Evolutionary conservation across 2,329 filamentous ascomycete species (phyloP), one percentile per base, ranked within the genome.

Genomic region (Plectosphaerella sp.): DNA sequence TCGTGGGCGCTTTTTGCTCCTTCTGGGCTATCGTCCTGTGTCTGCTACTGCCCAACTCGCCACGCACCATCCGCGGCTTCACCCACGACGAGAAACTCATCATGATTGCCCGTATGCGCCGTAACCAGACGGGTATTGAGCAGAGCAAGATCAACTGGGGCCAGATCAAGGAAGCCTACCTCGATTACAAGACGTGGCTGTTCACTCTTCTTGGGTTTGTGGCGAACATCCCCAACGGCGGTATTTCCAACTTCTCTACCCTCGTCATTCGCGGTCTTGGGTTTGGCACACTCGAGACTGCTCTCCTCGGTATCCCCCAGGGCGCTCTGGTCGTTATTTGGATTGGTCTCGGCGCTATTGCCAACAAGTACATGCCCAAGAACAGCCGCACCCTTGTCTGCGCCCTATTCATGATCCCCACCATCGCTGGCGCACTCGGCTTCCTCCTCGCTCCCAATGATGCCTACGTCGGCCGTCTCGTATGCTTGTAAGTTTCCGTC

Each of bases 261-360:
- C 72, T 85, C n/a, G 81, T 85, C 53, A 83, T 84, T 58, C 62
- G 78, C 54, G 79, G 80, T 0, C 76, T 84, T 35, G 80, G 82
- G 5, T 83, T 82, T 58, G 56, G 65, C 15, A 67, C 65, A 0
- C 57, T 72, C 11, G 56, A 67, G 22, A 72, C 69, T 3, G 64
- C 67, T 4, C 61, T 73, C 3, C 57, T 73, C 5, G 66, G 67
- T 10, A 72, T 72, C 12, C 70, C 70, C 0, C 67, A 71, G 43
- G 70, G 70, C 4, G 62, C 55, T 5, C 57, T 71, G 3, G 64
- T 71, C 16, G 65, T 70, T 12, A 59, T 71, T 16, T 70, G 67
- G 67, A 71, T 73, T 63, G 72, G 58, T 57, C 72, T 68, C 57
- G 68, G 68, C 25, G 69, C 67, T 9, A 16, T 70, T n/a, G 64